Base-by-base conservation (phyloP, 768 basidiomycete genomes). In the Mycena haematopus region DNA sequence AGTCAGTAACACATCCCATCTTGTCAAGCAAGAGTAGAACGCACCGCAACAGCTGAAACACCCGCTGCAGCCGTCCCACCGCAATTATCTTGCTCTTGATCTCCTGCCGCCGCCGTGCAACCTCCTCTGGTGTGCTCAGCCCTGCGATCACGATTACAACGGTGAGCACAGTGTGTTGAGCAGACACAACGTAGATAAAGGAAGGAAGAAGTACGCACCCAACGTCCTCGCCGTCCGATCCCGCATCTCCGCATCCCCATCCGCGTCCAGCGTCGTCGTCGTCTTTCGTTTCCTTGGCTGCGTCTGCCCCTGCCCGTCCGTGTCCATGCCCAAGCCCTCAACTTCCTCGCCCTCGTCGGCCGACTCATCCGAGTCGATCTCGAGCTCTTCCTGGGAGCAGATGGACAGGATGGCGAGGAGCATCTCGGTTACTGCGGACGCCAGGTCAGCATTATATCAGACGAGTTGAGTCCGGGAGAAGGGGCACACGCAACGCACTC, bases 81-180 rank as follows among this genome's bases (percentile, higher is more conserved):
- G 92, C 93, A 67, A 95, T 77, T 67, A 97, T 96, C 83, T 97
- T 97, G 75, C 88, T 93, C 82, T 91, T 95, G 79, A 98, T 96
- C 68, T 86, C 82, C 68, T 92, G 85, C 67, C 86, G 78, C 58
- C 92, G 80, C 68, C 80, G 79, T n/a, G 77, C 74, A 17, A 79
- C 53, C 35, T 87, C 86, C 19, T 74, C 73, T 13, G 80, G 76
- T 5, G 79, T 74, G 63, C 3, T 65, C 70, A 25, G 71, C 56
- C 29, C 72, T 66, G 36, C 17, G 36, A 31, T 31, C 4, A 17
- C 17, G 36, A 31, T 31, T 5, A 17, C 36, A 38, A 14, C 9
- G 2, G 15, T 38, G 6, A 38, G 36, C 14, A 17, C 14, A 38
- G 11, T 1, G 4, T 9, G 29, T 31, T 9, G 29, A 31, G 29